These are phyloP conservation scores for Aspergillus bertholletiae DNA, from an alignment of 495 filamentous ascomycete species.

Conservation along the genomic window DNA sequence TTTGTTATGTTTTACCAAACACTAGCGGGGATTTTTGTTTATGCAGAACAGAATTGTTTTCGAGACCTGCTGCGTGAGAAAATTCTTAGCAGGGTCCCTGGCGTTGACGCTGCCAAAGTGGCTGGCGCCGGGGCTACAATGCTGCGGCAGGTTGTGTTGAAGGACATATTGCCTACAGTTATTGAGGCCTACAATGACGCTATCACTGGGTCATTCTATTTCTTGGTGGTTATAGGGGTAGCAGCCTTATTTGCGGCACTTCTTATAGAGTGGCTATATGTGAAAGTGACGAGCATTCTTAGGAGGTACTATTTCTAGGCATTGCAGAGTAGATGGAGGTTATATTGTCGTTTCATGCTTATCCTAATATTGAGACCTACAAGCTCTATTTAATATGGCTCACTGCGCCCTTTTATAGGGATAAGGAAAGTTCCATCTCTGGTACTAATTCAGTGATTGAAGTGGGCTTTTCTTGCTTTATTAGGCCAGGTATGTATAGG, in stretches of 20 bases:
- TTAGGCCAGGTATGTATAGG: not conserved
- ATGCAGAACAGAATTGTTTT: slow-evolving; percentile 75
- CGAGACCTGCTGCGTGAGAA: slow-evolving; percentile 63
- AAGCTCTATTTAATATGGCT: too few relatives aligned
- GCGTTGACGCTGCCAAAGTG: slow-evolving; percentile 45
- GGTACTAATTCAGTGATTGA: not conserved
- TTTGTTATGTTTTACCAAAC: slow-evolving; percentile 69
- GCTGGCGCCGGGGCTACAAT: slow-evolving; percentile 64
- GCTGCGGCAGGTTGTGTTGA: slow-evolving; percentile 47
- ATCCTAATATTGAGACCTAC: too few relatives aligned
- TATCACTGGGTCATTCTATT: slow-evolving; percentile 64
- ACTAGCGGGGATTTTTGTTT: slow-evolving; percentile 70
- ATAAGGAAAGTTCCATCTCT: too few relatives aligned
- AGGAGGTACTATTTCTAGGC: too few relatives aligned
- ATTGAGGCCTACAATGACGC: slow-evolving; percentile 68
- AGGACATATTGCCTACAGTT: slow-evolving; percentile 49
- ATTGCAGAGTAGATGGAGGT: too few relatives aligned
- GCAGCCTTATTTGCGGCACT: slow-evolving; percentile 58
- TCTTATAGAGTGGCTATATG: slow-evolving; percentile 72
- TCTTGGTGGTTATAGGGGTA: slow-evolving; percentile 60
- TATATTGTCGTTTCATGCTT: too few relatives aligned
- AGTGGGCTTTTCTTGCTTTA: not conserved
- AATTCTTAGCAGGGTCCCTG: slow-evolving; percentile 48
- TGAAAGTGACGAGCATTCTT: slow-evolving; percentile 85
- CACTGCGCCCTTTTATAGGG: too few relatives aligned